Evolutionary conservation across 306 rosid genomes (phyloP).

Genomic region (Quercus wislizeni): DNA sequence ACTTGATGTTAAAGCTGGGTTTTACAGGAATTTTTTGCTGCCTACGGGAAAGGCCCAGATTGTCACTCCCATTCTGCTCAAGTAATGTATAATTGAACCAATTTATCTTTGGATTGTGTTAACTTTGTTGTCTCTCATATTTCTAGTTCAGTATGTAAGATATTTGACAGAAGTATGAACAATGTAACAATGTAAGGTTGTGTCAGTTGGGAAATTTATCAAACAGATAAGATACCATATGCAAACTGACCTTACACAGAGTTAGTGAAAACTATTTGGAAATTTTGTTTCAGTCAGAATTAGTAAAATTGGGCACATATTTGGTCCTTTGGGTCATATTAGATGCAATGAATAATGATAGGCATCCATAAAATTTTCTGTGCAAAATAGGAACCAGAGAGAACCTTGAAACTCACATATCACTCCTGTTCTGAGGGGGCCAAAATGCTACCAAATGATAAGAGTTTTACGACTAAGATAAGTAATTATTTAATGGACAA

Average conservation of each 20-base stretch:
- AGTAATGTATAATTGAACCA: constrained; percentile 51
- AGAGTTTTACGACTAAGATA: background rate
- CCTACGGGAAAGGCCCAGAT: constrained; percentile 81
- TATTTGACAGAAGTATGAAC: background rate
- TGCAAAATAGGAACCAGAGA: too few relatives aligned
- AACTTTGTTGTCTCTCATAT: background rate
- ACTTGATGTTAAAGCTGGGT: constrained; percentile 76
- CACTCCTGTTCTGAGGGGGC: too few relatives aligned
- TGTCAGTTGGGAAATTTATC: background rate
- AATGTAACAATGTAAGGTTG: background rate
- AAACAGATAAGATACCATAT: background rate
- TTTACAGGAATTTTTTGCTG: constrained; percentile 67
- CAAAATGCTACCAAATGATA: background rate
- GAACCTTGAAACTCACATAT: background rate
- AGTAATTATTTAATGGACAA: background rate
- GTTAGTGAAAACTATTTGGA: background rate
- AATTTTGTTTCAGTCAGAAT: background rate
- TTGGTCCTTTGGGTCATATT: background rate
- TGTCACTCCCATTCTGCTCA: constrained; percentile 72
- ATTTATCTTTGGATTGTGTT: background rate
- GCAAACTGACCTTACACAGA: too few relatives aligned
- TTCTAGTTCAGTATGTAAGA: background rate
- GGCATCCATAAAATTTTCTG: background rate
- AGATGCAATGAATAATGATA: background rate
- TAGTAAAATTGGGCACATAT: background rate